Percentiles rank a stretch among this genome's conserved stretches.
Conservation (phyloP, 2,329 filamentous ascomycete genomes). For the Beauveria scarabaeidicola region DNA sequence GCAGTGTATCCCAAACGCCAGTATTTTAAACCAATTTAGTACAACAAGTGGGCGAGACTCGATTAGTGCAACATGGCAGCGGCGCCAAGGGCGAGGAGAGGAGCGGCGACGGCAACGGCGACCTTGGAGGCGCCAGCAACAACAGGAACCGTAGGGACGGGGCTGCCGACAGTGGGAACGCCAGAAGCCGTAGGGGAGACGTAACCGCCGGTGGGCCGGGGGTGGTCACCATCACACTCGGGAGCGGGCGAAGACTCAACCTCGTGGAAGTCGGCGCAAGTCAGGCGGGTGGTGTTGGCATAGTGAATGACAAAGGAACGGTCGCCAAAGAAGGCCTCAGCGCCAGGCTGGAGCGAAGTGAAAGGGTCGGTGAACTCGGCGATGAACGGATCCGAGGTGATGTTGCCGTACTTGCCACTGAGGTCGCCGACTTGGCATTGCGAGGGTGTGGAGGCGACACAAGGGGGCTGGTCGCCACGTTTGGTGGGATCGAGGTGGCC, state of each 20-base stretch:
- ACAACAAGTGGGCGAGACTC: neutral
- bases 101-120: neutral
- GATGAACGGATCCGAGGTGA: conserved; percentile 42
- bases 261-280: conserved; percentile 52
- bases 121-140: conserved; percentile 3
- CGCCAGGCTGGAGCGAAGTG: conserved; percentile 42
- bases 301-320: conserved; percentile 57
- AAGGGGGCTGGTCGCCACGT: conserved; percentile 53
- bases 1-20: neutral
- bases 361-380: conserved; percentile 48
- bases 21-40: neutral
- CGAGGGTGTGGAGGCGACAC: conserved; percentile 46
- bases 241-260: conserved; percentile 1
- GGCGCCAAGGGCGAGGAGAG: conserved; percentile 5
- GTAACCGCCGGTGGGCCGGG: conserved; percentile 4
- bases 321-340: conserved; percentile 54
- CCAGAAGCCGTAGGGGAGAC: conserved; percentile 2
- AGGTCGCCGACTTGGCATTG: conserved; percentile 72
- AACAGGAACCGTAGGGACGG: neutral
- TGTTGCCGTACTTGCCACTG: conserved; percentile 62
- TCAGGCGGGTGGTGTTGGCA: conserved; percentile 54
- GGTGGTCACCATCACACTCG: conserved; percentile 9
- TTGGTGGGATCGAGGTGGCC: conserved; percentile 64
- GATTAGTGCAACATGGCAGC: conserved; percentile 6
- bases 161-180: neutral